Base-by-base conservation (phyloP, 805 yeast genomes). In the Starmerella sirachaensis region DNA sequence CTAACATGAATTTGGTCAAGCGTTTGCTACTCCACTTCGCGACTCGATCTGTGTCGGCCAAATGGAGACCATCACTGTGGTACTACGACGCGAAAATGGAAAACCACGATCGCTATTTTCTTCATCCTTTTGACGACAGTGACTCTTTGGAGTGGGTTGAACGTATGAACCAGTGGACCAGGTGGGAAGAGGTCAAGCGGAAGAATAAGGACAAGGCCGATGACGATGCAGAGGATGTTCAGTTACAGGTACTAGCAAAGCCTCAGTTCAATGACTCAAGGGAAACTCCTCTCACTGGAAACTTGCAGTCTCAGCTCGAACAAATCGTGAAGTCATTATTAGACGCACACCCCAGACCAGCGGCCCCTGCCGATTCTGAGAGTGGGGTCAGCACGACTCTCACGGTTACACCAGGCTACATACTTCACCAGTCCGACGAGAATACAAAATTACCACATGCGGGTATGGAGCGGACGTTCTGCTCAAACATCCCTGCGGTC, bases 401-500 rank as follows among this genome's bases (percentile, higher is more conserved):
- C 31, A 52, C 59, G 1, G 54, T 57, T 10, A 53, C 60, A 2
- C 49, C 54, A 16, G 62, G 62, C 1, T 48, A 45, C 29, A 21
- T 58, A 1, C 42, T 57, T 27, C 59, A 57, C 31, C 40, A 42
- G 3, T 14, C 33, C 3, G 31, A 18, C 6, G 43, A 18, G 12
- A 27, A 36, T 16, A 7, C 20, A 1, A 7, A 18, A 4, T 30
- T 39, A 3, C 52, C 50, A 11, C 33, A 41, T 18, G 47, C 45
- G 1, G 50, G 45, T 2, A 38, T 41, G 34, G 33, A 24, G 5
- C 43, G 43, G 23, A 38, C 50, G 2, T 58, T 58, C 35, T 38
- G 42, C 18, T 38, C 60, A 4, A 51, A 54, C 33, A 48, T 56
- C 10, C 61, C 62, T 0, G 42, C 37, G 17, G 41, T 55, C 8